Percentiles rank a stretch among this genome's conserved stretches.
Evolutionary conservation across 495 filamentous ascomycete species (phyloP).

Genomic region (Hypoxylon subgilvum): DNA sequence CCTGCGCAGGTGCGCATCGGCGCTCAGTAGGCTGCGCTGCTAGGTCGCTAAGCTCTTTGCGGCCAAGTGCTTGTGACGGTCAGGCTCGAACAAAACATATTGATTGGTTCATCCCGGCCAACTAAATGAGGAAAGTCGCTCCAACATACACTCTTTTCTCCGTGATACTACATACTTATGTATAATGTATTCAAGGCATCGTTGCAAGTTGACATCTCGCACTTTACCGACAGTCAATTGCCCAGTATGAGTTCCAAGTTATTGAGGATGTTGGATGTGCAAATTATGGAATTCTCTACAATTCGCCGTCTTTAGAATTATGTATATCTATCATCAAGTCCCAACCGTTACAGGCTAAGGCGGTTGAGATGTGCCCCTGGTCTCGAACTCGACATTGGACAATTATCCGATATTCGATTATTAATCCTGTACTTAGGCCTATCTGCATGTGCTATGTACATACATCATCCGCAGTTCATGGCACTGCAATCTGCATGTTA

Average conservation of each 20-base stretch:
- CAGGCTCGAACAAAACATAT: background rate
- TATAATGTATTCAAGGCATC: background rate
- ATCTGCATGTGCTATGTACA: no score
- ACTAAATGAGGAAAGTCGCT: conserved; percentile 30
- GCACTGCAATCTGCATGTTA: background rate
- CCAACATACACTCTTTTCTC: conserved; percentile 4
- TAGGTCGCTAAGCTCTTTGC: conserved; percentile 17
- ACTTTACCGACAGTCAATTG: no score
- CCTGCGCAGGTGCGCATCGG: conserved; percentile 7
- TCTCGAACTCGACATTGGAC: conserved; percentile 18
- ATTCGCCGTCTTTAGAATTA: no score
- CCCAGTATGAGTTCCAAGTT: no score
- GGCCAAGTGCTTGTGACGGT: conserved; percentile 20
- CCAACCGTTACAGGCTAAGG: no score
- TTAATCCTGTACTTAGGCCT: conserved; percentile 7
- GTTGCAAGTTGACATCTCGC: no score
- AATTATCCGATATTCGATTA: conserved; percentile 9
- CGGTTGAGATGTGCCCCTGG: conserved; percentile 3
- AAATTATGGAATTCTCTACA: no score
- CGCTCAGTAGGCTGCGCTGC: conserved; percentile 1
- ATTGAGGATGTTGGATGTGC: no score
- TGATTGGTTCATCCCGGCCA: conserved; percentile 36
- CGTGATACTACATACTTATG: no score
- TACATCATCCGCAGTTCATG: conserved; percentile 1
- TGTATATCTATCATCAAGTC: no score